A percentile compares a stretch with the other conserved stretches of the same genome.
Evolutionary conservation across 495 filamentous ascomycete species (phyloP).

Genomic region (Chaetomidium leptoderma): DNA sequence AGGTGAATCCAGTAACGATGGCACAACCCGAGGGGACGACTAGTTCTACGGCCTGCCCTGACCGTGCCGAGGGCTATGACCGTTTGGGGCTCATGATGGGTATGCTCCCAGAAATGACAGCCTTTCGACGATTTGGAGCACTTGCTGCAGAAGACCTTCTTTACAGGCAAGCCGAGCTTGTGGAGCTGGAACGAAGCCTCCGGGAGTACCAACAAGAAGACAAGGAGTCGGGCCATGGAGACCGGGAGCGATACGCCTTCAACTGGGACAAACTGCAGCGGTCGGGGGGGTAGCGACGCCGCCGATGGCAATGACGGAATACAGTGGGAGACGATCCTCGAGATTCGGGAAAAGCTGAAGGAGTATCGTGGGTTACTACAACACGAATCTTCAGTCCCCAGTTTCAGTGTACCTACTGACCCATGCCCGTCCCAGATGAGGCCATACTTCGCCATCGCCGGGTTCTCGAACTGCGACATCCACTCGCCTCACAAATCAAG

Average conservation of each 20-base stretch:
- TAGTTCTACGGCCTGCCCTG: background rate
- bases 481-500: background rate
- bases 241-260: slow-evolving; percentile 18
- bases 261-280: slow-evolving; percentile 20
- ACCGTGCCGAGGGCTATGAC: slow-evolving; percentile 14
- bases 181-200: slow-evolving; percentile 22
- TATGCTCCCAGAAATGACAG: slow-evolving; percentile 20
- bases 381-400: background rate
- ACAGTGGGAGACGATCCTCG: slow-evolving; percentile 20
- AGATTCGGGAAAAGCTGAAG: slow-evolving; percentile 13
- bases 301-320: slow-evolving; percentile 17
- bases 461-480: background rate
- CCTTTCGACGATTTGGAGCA: slow-evolving; percentile 25
- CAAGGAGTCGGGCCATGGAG: slow-evolving; percentile 10
- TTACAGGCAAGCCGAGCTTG: slow-evolving; percentile 31
- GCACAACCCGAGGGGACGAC: background rate
- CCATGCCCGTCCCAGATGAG: background rate
- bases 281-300: slow-evolving; percentile 5
- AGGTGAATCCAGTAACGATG: background rate
- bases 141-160: slow-evolving; percentile 31
- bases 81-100: slow-evolving; percentile 18
- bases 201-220: slow-evolving; percentile 15
- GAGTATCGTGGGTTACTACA: slow-evolving; percentile 3
- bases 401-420: slow-evolving; percentile 3
- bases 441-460: background rate